Conservation (phyloP, 1,284 basidiomycete species). For the Austroboletus niveus region DNA sequence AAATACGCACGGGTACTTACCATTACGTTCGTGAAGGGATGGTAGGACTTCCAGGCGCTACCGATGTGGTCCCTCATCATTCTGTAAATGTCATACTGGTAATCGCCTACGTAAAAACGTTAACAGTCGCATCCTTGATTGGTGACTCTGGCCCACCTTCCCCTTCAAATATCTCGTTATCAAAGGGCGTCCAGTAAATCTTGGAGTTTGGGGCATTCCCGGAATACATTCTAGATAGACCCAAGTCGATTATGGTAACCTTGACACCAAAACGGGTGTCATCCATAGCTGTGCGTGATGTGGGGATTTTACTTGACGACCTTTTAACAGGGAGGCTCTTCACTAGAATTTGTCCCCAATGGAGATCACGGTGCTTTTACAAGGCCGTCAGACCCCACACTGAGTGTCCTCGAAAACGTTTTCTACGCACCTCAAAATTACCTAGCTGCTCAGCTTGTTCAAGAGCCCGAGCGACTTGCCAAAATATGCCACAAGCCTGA, state of each 20-base stretch:
- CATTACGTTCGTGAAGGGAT: conserved; percentile 86
- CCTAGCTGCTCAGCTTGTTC: conserved; percentile 76
- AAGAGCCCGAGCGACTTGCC: conserved; percentile 82
- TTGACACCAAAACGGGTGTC: conserved; percentile 58
- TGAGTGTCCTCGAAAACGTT: not conserved
- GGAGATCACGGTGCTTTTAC: conserved; percentile 89
- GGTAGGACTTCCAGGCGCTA: conserved; percentile 68
- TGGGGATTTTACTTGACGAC: conserved; percentile 26
- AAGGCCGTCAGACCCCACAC: conserved; percentile 7
- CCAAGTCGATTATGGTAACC: conserved; percentile 92
- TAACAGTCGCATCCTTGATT: not conserved
- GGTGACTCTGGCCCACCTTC: conserved; percentile 49
- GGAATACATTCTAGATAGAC: conserved; percentile 80
- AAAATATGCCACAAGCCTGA: conserved; percentile 86
- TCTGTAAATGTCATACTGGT: conserved; percentile 94
- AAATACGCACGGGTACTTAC: conserved; percentile 42
- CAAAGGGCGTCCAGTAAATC: conserved; percentile 72
- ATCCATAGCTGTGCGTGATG: conserved; percentile 52
- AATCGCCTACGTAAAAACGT: conserved; percentile 59
- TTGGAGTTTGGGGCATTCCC: conserved; percentile 43
- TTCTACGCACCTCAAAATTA: conserved; percentile 76
- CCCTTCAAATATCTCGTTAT: conserved; percentile 81
- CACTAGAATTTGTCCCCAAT: conserved; percentile 97
- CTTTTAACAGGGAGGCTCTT: conserved; percentile 44
- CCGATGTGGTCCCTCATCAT: conserved; percentile 71